Base-by-base conservation (phyloP, 1,139 yeast species). In the Yamadazyma taylorii region DNA sequence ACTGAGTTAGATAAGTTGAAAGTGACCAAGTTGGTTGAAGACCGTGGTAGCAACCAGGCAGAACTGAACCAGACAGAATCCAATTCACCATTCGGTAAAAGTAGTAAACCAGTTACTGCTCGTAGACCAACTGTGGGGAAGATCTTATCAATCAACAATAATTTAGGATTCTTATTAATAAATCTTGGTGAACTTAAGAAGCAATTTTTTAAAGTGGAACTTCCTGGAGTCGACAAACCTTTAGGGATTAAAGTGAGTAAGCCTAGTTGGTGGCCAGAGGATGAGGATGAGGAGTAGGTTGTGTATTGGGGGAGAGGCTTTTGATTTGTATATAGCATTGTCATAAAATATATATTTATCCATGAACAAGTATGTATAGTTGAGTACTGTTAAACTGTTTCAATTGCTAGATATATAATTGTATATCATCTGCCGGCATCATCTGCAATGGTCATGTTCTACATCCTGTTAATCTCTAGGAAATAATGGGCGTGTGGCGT, bases 201-300 rank as follows among this genome's bases (percentile, higher is more conserved):
- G 38, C 47, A 51, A 40, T 40, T 55, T 7, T 69, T 55, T 45
- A 63, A 63, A 42, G 43, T 65, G 7, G 66, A 61, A 34, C 37
- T 64, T 2, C 67, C 67, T 2, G 50, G 50, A 12, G 42, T 60
- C 4, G 52, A 52, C 7, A 56, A 44, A 28, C 65, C 28, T 56
- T 47, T 69, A 4, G 75, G 75, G 0, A 57, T 79, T 12, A 73
- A 70, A 45, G 81, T 76, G 0, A 67, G 61, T 41, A 61, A 64
- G 19, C 88, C 89, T 0, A 78, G 71, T 34, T 81, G 86, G 86
- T 82, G 87, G 87, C 86, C 87, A 1, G 50, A 48, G 33, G 46
- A 42, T 5, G 42, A 17, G 22, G 11, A 26, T 17, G 30, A 13
- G 17, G 30, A 10, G n/a, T 24, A 12, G 13, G n/a, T n/a, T n/a